phyloP scores from a whole-genome alignment of 1,284 basidiomycete genomes.

The Tylopilus orsonianus region DNA sequence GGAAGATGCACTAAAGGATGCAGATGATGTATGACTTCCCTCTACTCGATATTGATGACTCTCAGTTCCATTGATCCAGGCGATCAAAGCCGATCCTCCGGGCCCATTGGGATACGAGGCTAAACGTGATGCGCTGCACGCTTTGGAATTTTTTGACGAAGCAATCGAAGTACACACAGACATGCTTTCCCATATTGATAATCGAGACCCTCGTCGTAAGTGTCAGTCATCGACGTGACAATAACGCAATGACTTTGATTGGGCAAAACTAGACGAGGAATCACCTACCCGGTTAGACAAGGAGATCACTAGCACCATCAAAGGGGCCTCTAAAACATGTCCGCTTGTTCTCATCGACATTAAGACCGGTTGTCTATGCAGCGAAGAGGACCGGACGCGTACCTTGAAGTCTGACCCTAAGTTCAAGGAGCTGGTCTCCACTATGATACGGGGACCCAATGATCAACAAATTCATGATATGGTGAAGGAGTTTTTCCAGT shows the following conservation, averaged over 20 bases:
- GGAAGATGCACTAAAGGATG: constrained; percentile 4
- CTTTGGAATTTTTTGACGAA: constrained; percentile 5
- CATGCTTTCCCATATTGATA: constrained; percentile 1
- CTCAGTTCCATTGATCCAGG: neutral
- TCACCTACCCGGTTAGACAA: neutral
- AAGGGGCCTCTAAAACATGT: neutral
- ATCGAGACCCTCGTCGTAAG: neutral
- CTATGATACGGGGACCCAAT: constrained; percentile 1
- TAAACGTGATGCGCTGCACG: constrained; percentile 3
- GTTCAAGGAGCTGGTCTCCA: constrained; percentile 9
- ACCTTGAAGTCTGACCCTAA: constrained; percentile 9
- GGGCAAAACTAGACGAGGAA: neutral
- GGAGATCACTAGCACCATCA: neutral
- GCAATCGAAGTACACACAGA: neutral
- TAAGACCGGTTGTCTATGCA: constrained; percentile 12
- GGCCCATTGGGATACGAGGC: constrained; percentile 5
- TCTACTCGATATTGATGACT: no score
- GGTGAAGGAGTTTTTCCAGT: constrained; percentile 9
- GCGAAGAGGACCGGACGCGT: neutral
- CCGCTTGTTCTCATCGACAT: no score
- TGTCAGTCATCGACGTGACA: neutral
- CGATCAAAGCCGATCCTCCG: neutral
- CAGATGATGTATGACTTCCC: neutral
- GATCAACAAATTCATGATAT: neutral
- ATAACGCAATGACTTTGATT: neutral